These are phyloP conservation scores for Chimonanthus praecox DNA, from an alignment of 164 flowering plant species.

Conservation along the genomic window DNA sequence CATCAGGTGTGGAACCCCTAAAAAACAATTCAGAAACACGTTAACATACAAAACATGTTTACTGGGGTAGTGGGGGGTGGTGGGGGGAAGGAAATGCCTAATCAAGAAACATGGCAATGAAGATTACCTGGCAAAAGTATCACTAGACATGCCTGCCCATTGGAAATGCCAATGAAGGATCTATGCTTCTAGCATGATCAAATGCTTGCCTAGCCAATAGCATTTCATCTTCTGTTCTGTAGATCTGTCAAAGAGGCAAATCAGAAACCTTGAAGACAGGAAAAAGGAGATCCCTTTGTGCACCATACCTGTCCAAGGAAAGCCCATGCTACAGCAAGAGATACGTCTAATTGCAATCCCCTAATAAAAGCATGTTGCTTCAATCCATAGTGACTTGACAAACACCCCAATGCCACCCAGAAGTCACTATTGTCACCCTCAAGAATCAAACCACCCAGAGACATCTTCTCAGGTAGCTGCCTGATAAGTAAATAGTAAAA, in stretches of 20 bases:
- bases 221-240: conserved; percentile 48
- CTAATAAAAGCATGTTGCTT: conserved; percentile 87
- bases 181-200: conserved; percentile 93
- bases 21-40: not conserved
- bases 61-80: too few relatives aligned
- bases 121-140: conserved; percentile 47
- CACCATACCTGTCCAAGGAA: conserved; percentile 77
- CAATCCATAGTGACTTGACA: conserved; percentile 49
- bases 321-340: conserved; percentile 91
- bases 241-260: conserved; percentile 43
- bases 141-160: conserved; percentile 97
- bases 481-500: conserved; percentile 37
- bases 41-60: not conserved
- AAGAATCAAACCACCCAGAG: conserved; percentile 74
- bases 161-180: conserved; percentile 93
- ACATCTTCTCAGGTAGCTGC: conserved; percentile 85
- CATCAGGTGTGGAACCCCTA: conserved; percentile 53
- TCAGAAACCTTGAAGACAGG: conserved; percentile 7
- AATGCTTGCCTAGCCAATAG: conserved; percentile 68
- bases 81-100: not conserved
- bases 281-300: not conserved
- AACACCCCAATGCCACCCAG: conserved; percentile 84
- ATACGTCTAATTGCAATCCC: conserved; percentile 85
- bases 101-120: conserved; percentile 6
- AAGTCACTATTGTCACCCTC: conserved; percentile 72